phyloP scores from a whole-genome alignment of 2,329 filamentous ascomycete genomes.

The Bimuria novae-zelandiae region DNA sequence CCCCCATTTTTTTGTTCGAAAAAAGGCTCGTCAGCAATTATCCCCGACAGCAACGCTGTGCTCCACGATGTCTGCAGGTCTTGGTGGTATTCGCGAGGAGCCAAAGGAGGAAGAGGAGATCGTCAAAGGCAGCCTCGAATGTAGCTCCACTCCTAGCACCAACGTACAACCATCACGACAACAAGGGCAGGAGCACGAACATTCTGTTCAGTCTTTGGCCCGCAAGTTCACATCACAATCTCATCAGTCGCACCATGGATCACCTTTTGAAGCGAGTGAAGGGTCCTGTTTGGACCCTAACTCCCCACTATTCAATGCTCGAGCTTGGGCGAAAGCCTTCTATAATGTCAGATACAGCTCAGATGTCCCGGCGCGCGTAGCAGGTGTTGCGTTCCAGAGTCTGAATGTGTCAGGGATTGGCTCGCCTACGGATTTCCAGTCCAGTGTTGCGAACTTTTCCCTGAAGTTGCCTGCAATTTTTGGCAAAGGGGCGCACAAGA shows the following conservation, averaged over 20 bases:
- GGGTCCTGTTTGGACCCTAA: constrained; percentile 49
- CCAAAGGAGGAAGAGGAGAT: background rate
- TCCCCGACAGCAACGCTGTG: background rate
- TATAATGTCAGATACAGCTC: constrained; percentile 49
- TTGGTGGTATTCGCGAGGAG: background rate
- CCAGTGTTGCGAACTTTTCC: constrained; percentile 67
- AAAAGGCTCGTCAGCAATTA: background rate
- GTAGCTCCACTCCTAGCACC: constrained; percentile 19
- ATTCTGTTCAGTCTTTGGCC: constrained; percentile 40
- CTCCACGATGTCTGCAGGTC: background rate
- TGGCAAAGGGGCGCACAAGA: constrained; percentile 54
- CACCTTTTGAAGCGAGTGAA: constrained; percentile 39
- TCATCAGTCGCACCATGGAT: constrained; percentile 38
- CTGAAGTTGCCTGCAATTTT: constrained; percentile 61
- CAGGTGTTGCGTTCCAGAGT: constrained; percentile 67
- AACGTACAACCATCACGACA: constrained; percentile 1
- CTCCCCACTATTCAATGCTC: constrained; percentile 48
- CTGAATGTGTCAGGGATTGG: constrained; percentile 70
- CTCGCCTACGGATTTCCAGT: constrained; percentile 68
- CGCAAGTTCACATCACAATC: constrained; percentile 46
- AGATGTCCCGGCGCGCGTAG: constrained; percentile 58
- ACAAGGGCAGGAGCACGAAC: constrained; percentile 17
- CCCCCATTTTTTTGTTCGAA: too few species aligned
- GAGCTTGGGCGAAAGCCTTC: constrained; percentile 52
- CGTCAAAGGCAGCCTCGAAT: constrained; percentile 3